phyloP scores from a whole-genome alignment of 2,329 filamentous ascomycete genomes.

The Acarospora socialis region DNA sequence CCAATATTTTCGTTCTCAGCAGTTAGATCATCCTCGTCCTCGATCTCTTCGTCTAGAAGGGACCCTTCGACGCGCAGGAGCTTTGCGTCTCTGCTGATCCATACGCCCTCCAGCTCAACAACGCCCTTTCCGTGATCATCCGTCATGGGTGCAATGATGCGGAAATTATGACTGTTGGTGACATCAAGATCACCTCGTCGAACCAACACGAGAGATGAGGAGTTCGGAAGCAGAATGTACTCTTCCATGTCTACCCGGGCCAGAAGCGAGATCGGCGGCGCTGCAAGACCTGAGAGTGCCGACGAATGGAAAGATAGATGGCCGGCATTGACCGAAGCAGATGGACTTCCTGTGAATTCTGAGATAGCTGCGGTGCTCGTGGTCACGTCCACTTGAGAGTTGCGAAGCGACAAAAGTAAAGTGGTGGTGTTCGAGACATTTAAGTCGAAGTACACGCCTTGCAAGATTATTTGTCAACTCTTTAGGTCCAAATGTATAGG shows the following conservation, averaged over 20 bases:
- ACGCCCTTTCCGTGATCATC: conserved; percentile 14
- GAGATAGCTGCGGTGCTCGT: neutral
- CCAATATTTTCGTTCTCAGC: conserved; percentile 14
- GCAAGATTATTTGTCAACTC: neutral
- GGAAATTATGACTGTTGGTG: conserved; percentile 14
- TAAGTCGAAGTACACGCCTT: conserved; percentile 18
- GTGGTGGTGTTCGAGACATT: conserved; percentile 14
- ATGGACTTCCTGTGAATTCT: neutral
- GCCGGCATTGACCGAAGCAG: neutral
- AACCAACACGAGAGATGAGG: conserved; percentile 13
- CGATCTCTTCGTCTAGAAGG: conserved; percentile 8
- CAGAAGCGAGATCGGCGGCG: conserved; percentile 15
- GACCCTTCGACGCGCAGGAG: conserved; percentile 12
- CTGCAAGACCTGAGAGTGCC: conserved; percentile 9
- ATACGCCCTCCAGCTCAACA: conserved; percentile 18
- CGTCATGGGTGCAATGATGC: conserved; percentile 15
- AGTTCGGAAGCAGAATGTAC: conserved; percentile 15
- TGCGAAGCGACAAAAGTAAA: conserved; percentile 15
- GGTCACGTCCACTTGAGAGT: conserved; percentile 4
- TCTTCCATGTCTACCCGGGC: conserved; percentile 17
- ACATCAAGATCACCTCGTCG: conserved; percentile 12
- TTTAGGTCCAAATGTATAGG: too few relatives aligned
- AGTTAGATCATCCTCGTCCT: conserved; percentile 12
- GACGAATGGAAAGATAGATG: conserved; percentile 14
- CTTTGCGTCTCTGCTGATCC: conserved; percentile 17